These are phyloP conservation scores for Neonectria faginata DNA, from an alignment of 2,329 filamentous ascomycete genomes.

Conservation along the genomic window DNA sequence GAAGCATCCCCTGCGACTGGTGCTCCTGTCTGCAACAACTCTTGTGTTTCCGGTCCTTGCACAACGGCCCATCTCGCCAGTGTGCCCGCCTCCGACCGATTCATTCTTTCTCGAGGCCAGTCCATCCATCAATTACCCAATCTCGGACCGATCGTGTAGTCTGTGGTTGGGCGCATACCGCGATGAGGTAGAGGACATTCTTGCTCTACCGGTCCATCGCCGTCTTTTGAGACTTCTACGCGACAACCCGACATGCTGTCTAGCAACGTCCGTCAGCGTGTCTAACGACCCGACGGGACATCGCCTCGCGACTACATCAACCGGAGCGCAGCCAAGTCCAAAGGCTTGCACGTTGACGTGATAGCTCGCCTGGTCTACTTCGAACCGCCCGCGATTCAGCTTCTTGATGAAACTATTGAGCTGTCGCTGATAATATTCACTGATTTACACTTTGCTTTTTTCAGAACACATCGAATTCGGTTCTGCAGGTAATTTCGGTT, in stretches of 20 bases:
- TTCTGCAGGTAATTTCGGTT: background rate
- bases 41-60: slow-evolving; percentile 7
- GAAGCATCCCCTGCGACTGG: slow-evolving; percentile 2
- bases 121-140: background rate
- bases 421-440: slow-evolving; percentile 9
- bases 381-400: background rate
- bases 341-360: slow-evolving; percentile 7
- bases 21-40: slow-evolving; percentile 11
- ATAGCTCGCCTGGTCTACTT: slow-evolving; percentile 11
- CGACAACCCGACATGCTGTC: slow-evolving; percentile 16
- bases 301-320: background rate
- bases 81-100: background rate
- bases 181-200: slow-evolving; percentile 18
- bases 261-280: slow-evolving; percentile 8
- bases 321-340: background rate
- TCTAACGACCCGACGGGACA: slow-evolving; percentile 9
- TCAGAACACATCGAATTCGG: background rate
- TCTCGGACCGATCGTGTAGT: background rate
- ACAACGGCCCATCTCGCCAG: slow-evolving; percentile 6
- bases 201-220: background rate
- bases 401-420: background rate
- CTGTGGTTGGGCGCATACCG: slow-evolving; percentile 3
- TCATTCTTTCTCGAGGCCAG: background rate
- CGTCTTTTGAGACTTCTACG: slow-evolving; percentile 1
- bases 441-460: slow-evolving; percentile 4